Conservation (phyloP, 2,329 filamentous ascomycete genomes). For the Balansia obtecta region DNA sequence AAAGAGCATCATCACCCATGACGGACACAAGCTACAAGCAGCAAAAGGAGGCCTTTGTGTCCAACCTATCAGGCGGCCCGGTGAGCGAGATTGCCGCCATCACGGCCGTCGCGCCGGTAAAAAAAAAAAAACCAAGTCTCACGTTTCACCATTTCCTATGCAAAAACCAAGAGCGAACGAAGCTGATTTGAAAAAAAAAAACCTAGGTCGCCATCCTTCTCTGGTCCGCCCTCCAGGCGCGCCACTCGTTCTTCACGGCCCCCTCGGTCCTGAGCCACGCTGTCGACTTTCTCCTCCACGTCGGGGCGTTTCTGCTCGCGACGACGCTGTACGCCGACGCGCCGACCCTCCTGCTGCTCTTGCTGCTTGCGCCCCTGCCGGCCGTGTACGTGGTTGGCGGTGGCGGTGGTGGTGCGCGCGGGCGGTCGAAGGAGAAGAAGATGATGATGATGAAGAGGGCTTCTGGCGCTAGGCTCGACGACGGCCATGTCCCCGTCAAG, state of each 20-base stretch:
- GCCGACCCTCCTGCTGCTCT: constrained; percentile 59
- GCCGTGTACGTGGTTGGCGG: constrained; percentile 51
- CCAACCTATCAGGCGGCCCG: constrained; percentile 71
- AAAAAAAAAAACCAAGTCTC: no score
- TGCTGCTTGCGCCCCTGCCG: constrained; percentile 60
- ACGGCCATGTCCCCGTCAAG: no score
- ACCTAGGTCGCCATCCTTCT: constrained; percentile 76
- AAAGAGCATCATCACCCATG: no score
- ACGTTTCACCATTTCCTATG: no score
- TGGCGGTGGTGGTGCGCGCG: no score
- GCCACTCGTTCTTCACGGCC: constrained; percentile 70
- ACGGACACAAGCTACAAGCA: constrained; percentile 75
- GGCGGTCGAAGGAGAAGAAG: no score
- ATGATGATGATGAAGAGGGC: no score
- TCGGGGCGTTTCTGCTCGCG: constrained; percentile 68
- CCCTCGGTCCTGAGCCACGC: constrained; percentile 56
- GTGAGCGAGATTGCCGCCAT: constrained; percentile 81
- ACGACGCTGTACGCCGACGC: constrained; percentile 72
- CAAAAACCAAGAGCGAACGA: no score
- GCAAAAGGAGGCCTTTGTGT: constrained; percentile 91
- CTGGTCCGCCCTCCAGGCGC: constrained; percentile 80
- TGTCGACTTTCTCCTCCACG: constrained; percentile 81
- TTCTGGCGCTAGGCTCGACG: no score
- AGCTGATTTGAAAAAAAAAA: no score
- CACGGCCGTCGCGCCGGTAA: constrained; percentile 69